Percentiles rank a stretch among this genome's conserved stretches.
Evolutionary conservation across 345 rosid genomes (phyloP).

Genomic region (Pistacia integerrima): DNA sequence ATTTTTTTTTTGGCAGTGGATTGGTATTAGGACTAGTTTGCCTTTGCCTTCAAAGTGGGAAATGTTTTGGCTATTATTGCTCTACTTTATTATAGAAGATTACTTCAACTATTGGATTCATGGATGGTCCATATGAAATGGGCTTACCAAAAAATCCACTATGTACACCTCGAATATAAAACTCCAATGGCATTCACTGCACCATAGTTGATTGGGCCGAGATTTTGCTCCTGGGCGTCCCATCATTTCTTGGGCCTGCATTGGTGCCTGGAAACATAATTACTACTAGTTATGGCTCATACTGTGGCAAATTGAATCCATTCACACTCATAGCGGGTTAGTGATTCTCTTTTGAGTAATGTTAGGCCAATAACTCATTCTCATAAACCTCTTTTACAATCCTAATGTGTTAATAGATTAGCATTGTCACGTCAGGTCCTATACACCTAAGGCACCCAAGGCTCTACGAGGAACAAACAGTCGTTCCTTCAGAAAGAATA

Average conservation of each 20-base stretch:
- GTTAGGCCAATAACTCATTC: too few relatives aligned
- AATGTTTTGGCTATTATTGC: conserved; percentile 56
- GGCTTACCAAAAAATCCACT: conserved; percentile 83
- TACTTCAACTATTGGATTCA: conserved; percentile 65
- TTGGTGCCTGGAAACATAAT: too few relatives aligned
- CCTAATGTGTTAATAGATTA: too few relatives aligned
- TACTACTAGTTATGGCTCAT: too few relatives aligned
- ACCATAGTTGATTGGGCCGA: conserved; percentile 87
- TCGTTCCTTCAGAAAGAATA: too few relatives aligned
- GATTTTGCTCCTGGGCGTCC: conserved; percentile 72
- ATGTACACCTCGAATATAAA: conserved; percentile 77
- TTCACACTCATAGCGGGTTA: too few relatives aligned
- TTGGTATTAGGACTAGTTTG: conserved; percentile 61
- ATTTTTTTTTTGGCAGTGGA: conserved; percentile 39
- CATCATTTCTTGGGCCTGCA: conserved; percentile 49
- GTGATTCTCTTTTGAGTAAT: too few relatives aligned
- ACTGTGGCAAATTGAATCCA: too few relatives aligned
- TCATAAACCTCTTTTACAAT: too few relatives aligned
- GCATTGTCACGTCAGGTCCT: too few relatives aligned
- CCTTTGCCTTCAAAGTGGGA: conserved; percentile 78
- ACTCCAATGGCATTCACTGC: conserved; percentile 80
- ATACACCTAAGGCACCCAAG: too few relatives aligned
- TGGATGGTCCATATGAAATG: conserved; percentile 68
- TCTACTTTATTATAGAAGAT: conserved; percentile 75
- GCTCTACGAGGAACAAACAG: too few relatives aligned